phyloP scores from a whole-genome alignment of 768 basidiomycete species.

The Lactifluus subvellereus region DNA sequence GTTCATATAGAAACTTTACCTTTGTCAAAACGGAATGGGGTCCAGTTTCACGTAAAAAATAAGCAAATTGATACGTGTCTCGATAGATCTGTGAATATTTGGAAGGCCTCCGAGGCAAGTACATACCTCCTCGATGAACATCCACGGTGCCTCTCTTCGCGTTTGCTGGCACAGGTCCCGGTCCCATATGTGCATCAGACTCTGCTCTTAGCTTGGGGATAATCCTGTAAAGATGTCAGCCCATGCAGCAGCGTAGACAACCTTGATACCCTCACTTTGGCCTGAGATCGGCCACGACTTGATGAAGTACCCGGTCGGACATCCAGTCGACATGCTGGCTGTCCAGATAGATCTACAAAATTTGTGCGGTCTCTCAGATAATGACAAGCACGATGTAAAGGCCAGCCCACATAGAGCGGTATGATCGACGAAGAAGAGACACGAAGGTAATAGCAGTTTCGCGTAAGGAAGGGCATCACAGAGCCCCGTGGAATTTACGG shows the following conservation, averaged over 20 bases:
- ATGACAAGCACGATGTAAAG: background rate
- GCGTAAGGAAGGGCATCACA: constrained; percentile 57
- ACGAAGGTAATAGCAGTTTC: constrained; percentile 80
- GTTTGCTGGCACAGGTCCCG: constrained; percentile 36
- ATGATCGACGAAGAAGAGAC: constrained; percentile 66
- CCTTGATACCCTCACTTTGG: constrained; percentile 46
- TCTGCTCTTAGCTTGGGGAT: constrained; percentile 62
- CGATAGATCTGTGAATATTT: constrained; percentile 11
- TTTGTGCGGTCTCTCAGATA: background rate
- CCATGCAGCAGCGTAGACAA: background rate
- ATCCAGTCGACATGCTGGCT: constrained; percentile 88
- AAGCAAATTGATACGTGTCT: constrained; percentile 90
- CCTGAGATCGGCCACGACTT: constrained; percentile 73
- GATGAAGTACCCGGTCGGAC: constrained; percentile 74
- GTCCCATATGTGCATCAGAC: constrained; percentile 39
- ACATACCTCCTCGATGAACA: constrained; percentile 76
- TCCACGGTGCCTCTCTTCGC: constrained; percentile 69
- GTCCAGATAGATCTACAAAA: constrained; percentile 70
- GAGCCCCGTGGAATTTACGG: background rate
- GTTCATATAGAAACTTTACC: constrained; percentile 35
- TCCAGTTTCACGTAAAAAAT: constrained; percentile 79
- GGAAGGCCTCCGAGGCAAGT: constrained; percentile 1
- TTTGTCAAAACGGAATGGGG: constrained; percentile 79
- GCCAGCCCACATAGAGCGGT: constrained; percentile 64
- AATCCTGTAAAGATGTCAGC: constrained; percentile 41